Evolutionary conservation across 352 stramenopile species (phyloP).

Genomic region (Globisporangium camurandrum): DNA sequence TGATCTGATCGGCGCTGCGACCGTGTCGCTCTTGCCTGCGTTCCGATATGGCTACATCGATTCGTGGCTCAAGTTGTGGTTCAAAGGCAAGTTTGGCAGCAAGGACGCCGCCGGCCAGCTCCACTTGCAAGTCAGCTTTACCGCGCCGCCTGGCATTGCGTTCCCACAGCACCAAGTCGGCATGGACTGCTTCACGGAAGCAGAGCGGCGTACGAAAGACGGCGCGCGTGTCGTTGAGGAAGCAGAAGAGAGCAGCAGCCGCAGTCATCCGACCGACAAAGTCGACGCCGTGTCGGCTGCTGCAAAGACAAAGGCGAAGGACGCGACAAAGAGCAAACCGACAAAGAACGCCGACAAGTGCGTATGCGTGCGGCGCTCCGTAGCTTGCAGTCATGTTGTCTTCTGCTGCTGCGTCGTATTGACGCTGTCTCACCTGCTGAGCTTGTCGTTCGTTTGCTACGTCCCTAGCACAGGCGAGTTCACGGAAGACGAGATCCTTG

Average conservation of each 20-base stretch:
- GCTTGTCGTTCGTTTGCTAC: no score
- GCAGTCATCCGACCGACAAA: conserved; percentile 1
- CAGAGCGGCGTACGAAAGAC: conserved; percentile 66
- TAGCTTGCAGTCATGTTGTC: no score
- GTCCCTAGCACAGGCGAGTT: conserved; percentile 69
- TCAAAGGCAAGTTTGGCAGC: conserved; percentile 84
- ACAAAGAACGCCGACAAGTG: conserved; percentile 23
- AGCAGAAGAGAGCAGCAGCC: conserved; percentile 7
- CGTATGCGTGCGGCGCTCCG: not conserved
- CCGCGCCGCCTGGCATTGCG: conserved; percentile 59
- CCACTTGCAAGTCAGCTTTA: conserved; percentile 84
- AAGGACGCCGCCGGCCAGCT: conserved; percentile 83
- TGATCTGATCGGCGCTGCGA: conserved; percentile 82
- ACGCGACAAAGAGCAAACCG: conserved; percentile 13
- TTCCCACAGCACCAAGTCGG: conserved; percentile 89
- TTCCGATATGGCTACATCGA: conserved; percentile 87
- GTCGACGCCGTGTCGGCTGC: conserved; percentile 12
- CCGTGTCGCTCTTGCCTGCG: conserved; percentile 83
- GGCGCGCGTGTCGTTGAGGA: conserved; percentile 14
- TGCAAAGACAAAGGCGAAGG: conserved; percentile 14
- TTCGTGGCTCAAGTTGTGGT: conserved; percentile 84
- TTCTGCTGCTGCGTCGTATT: no score
- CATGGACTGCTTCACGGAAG: conserved; percentile 67
- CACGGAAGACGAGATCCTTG: conserved; percentile 88
- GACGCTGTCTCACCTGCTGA: no score